Percentiles rank a stretch among this genome's conserved stretches.
phyloP scores from a whole-genome alignment of 108 stramenopile genomes.

The Skeletonema marinoi region DNA sequence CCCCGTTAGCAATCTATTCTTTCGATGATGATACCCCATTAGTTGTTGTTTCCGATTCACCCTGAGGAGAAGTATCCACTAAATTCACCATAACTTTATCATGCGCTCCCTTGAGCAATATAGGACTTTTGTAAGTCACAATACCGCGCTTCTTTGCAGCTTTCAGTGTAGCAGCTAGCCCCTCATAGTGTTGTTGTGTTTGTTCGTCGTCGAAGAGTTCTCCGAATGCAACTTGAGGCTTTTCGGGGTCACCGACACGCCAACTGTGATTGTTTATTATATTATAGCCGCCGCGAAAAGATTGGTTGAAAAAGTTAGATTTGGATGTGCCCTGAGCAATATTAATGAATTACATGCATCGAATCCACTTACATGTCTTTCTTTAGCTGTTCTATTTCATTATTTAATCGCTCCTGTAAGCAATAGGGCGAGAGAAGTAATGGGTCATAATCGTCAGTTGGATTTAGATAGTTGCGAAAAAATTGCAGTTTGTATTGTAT shows the following conservation, averaged over 20 bases:
- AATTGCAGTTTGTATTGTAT: background rate
- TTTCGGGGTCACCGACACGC: slow-evolving; percentile 41
- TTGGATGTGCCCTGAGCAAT: background rate
- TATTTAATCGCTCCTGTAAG: slow-evolving; percentile 26
- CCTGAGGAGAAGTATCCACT: slow-evolving; percentile 27
- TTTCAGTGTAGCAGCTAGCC: slow-evolving; percentile 69
- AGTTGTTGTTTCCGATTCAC: background rate
- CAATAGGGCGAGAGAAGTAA: background rate
- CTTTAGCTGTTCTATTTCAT: slow-evolving; percentile 35
- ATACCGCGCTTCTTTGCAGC: slow-evolving; percentile 69
- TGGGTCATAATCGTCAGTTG: background rate
- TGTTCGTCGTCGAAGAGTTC: slow-evolving; percentile 70
- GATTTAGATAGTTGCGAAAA: background rate
- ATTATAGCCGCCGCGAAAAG: background rate
- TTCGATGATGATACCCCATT: background rate
- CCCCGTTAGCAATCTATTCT: background rate
- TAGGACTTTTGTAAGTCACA: slow-evolving; percentile 69
- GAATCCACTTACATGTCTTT: slow-evolving; percentile 21
- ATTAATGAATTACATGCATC: background rate
- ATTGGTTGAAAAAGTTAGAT: background rate
- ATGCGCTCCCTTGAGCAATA: slow-evolving; percentile 76
- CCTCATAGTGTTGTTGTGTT: slow-evolving; percentile 72
- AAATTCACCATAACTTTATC: slow-evolving; percentile 67
- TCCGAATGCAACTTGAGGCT: slow-evolving; percentile 60
- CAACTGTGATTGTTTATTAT: background rate